Evolutionary conservation across 1,284 basidiomycete genomes (phyloP).

Genomic region (Ustilago vetiveriae): DNA sequence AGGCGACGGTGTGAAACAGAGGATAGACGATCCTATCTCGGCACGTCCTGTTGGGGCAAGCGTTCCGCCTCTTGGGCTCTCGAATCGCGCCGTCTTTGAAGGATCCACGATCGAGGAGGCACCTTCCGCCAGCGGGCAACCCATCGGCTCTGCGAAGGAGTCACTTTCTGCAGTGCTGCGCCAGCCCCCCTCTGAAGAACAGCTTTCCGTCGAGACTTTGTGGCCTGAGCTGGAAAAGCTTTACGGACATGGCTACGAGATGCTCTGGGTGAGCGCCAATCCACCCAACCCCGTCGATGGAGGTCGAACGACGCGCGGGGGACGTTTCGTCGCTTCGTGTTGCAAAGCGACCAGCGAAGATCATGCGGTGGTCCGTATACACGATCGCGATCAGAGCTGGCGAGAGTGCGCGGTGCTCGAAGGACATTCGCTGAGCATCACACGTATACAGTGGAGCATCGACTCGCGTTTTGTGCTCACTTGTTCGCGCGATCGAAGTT

Average conservation of each 20-base stretch:
- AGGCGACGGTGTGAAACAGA: neutral
- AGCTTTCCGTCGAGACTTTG: conserved; percentile 81
- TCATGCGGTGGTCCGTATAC: conserved; percentile 88
- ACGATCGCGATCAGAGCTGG: conserved; percentile 76
- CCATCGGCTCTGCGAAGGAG: conserved; percentile 38
- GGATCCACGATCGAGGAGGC: conserved; percentile 30
- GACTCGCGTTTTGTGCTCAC: conserved; percentile 82
- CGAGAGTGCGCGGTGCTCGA: conserved; percentile 74
- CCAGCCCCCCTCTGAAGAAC: conserved; percentile 71
- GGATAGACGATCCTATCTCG: conserved; percentile 10
- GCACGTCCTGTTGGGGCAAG: conserved; percentile 52
- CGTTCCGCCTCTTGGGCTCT: conserved; percentile 63
- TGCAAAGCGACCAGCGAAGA: conserved; percentile 87
- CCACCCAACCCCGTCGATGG: conserved; percentile 19
- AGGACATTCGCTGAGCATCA: conserved; percentile 90
- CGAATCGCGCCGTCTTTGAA: conserved; percentile 61
- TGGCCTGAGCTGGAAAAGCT: conserved; percentile 98
- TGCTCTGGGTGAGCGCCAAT: conserved; percentile 66
- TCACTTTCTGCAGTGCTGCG: conserved; percentile 36
- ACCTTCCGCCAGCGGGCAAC: conserved; percentile 44
- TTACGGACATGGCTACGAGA: conserved; percentile 97
- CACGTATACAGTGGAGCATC: conserved; percentile 85
- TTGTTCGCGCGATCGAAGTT: conserved; percentile 89
- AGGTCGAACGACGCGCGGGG: conserved; percentile 65
- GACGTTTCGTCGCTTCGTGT: conserved; percentile 83